Evolutionary conservation across 108 stramenopile species (phyloP).

Genomic region (Hondaea fermentalgiana): DNA sequence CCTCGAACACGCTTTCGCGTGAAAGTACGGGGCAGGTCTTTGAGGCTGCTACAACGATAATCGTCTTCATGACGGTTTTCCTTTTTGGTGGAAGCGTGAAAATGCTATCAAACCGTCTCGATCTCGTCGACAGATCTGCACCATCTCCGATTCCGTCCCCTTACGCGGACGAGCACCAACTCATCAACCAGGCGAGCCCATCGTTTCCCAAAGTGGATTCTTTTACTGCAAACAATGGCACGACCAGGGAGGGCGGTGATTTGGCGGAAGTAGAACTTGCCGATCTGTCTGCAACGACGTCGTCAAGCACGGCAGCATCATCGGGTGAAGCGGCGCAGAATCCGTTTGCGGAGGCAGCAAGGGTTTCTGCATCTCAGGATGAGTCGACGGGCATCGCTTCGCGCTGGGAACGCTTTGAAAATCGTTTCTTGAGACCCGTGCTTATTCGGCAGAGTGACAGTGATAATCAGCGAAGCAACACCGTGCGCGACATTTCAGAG

Average conservation of each 20-base stretch:
- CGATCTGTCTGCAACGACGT: background rate
- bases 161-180: background rate
- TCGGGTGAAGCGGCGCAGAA: background rate
- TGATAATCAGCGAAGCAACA: too few relatives aligned
- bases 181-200: background rate
- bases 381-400: background rate
- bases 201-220: background rate
- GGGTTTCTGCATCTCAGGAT: too few relatives aligned
- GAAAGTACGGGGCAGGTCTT: background rate
- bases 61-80: background rate
- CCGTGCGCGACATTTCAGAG: too few relatives aligned
- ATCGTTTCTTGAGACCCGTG: background rate
- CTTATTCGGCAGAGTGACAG: background rate
- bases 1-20: background rate
- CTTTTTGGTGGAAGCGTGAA: background rate
- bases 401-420: background rate
- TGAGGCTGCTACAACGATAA: background rate
- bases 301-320: too few relatives aligned
- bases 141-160: background rate
- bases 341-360: background rate
- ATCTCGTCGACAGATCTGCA: background rate
- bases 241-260: background rate
- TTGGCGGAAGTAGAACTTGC: background rate
- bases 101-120: background rate
- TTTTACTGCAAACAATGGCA: background rate